phyloP scores from a whole-genome alignment of 352 stramenopile species.

The Phytophthora citrophthora region DNA sequence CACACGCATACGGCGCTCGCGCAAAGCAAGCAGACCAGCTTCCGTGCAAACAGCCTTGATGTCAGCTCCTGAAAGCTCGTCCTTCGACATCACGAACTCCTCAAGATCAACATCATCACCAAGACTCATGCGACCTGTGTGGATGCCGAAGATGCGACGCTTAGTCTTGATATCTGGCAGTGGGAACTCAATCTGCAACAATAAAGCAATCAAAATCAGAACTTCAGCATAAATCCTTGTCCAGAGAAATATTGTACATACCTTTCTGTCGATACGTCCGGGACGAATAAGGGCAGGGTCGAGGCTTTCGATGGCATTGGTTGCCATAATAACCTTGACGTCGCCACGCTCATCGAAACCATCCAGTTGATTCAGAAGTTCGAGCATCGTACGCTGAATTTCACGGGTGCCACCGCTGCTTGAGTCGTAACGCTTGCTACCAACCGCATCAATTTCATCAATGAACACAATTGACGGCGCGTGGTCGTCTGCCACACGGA shows the following conservation, averaged over 20 bases:
- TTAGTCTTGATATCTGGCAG: constrained; percentile 99
- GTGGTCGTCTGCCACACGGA: constrained; percentile 98
- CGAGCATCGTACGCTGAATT: constrained; percentile 99
- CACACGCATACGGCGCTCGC: constrained; percentile 99
- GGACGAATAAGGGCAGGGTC: constrained; percentile 99
- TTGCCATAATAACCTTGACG: constrained; percentile 99
- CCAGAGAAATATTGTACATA: constrained; percentile 18
- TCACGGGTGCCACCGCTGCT: constrained; percentile 97
- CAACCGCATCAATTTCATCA: constrained; percentile 99
- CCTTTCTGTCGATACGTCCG: constrained; percentile 99
- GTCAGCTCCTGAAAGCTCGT: constrained; percentile 99
- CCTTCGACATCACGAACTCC: constrained; percentile 99
- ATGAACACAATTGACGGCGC: constrained; percentile 99
- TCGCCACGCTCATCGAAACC: constrained; percentile 99
- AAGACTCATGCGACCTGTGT: constrained; percentile 99
- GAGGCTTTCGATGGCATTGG: constrained; percentile 99
- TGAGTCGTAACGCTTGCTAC: constrained; percentile 99
- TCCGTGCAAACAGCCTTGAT: constrained; percentile 99
- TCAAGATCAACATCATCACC: constrained; percentile 99
- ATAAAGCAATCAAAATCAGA: constrained; percentile 15
- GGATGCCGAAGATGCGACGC: constrained; percentile 99
- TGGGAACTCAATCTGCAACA: constrained; percentile 98
- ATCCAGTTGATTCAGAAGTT: constrained; percentile 99
- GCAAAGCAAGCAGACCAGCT: constrained; percentile 98
- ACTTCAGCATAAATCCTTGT: background rate